phyloP scores from a whole-genome alignment of 2,329 filamentous ascomycete species.

The Ramularia collo-cygni region DNA sequence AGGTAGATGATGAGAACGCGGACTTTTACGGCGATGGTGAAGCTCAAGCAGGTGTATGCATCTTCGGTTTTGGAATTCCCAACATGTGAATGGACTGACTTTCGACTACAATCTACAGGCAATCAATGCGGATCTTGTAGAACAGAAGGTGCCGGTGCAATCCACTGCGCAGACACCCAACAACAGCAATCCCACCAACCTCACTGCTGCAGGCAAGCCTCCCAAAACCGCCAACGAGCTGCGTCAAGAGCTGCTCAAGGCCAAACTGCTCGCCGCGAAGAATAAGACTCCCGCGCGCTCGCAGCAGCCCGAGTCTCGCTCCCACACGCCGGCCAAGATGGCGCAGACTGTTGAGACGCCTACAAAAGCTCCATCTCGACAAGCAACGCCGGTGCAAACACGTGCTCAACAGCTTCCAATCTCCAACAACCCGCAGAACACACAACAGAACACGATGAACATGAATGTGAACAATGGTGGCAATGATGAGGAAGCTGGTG shows the following conservation, averaged over 20 bases:
- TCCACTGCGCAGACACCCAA: neutral
- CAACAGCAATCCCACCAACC: conserved; percentile 1
- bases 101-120: conserved; percentile 9
- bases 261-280: conserved; percentile 22
- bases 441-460: neutral
- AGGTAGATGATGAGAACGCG: conserved; percentile 18
- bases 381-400: neutral
- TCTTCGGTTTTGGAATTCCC: neutral
- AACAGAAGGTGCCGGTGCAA: neutral
- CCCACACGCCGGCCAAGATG: conserved; percentile 1
- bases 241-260: conserved; percentile 29
- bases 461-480: too few relatives aligned
- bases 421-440: neutral
- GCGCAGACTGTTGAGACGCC: conserved; percentile 1
- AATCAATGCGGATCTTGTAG: neutral
- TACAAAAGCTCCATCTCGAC: neutral
- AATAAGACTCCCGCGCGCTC: conserved; percentile 17
- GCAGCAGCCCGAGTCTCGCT: neutral
- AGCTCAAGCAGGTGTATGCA: conserved; percentile 15
- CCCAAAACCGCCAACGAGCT: conserved; percentile 22
- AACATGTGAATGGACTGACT: conserved; percentile 15
- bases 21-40: conserved; percentile 18
- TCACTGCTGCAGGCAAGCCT: neutral
- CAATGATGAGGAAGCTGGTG: neutral
- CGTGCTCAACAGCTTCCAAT: neutral